These are phyloP conservation scores for Bruguiera hainesii DNA, from an alignment of 441 rosid species.

Conservation along the genomic window DNA sequence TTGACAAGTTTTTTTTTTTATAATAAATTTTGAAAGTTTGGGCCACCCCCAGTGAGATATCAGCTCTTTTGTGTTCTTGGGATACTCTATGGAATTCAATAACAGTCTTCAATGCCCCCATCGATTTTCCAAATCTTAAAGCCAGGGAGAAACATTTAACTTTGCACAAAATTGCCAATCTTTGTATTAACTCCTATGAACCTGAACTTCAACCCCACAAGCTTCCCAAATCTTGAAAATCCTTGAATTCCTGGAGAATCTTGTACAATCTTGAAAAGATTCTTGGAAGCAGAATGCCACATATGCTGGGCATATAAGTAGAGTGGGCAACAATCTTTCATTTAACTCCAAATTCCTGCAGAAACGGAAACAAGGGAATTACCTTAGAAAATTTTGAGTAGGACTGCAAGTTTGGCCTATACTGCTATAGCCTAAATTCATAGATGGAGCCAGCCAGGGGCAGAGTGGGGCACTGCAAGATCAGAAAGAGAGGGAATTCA, in stretches of 20 bases:
- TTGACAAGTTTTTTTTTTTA: background rate
- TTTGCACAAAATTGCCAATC: constrained; percentile 20
- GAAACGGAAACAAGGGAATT: background rate
- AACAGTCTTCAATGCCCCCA: background rate
- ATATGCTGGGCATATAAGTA: background rate
- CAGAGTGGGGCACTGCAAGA: constrained; percentile 49
- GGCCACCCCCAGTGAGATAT: constrained; percentile 10
- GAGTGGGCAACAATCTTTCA: background rate
- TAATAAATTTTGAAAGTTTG: background rate
- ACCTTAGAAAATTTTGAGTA: background rate
- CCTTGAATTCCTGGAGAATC: background rate
- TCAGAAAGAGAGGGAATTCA: constrained; percentile 83
- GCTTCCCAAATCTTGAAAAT: background rate
- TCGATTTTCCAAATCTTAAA: constrained; percentile 7
- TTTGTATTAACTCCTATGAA: background rate
- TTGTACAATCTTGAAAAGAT: background rate
- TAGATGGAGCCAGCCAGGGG: constrained; percentile 29
- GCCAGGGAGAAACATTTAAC: background rate
- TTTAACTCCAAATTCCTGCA: background rate
- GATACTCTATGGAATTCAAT: background rate
- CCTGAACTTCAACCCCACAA: background rate
- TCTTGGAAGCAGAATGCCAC: background rate
- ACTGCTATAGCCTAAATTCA: constrained; percentile 9
- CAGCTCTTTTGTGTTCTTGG: background rate
- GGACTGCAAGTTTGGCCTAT: background rate